Percentiles rank a stretch among this genome's conserved stretches.
These are phyloP conservation scores for Solanum rostratum DNA, from an alignment of 257 asterid genomes.

Conservation along the genomic window DNA sequence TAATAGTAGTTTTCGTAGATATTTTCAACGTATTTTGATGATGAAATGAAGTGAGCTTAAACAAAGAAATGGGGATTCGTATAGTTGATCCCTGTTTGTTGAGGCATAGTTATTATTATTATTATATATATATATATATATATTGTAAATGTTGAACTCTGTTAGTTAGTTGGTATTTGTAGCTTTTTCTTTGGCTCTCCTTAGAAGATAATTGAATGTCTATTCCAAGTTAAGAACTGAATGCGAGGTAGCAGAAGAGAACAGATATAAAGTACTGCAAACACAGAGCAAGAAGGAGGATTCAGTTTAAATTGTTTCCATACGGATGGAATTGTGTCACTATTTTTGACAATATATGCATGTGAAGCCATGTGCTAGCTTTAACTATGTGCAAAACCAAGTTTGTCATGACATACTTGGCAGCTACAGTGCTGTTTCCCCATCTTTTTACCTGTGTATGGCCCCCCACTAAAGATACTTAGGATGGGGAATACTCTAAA, in stretches of 20 bases:
- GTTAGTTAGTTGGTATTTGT: no score
- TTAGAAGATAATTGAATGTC: not conserved
- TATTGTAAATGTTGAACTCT: no score
- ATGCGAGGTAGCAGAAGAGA: not conserved
- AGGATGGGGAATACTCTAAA: not conserved
- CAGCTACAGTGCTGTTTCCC: not conserved
- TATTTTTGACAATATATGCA: slow-evolving; percentile 7
- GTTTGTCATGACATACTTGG: slow-evolving; percentile 13
- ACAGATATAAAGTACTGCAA: not conserved
- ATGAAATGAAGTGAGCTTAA: not conserved
- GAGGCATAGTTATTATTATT: no score
- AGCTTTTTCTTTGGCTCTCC: not conserved
- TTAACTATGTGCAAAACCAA: slow-evolving; percentile 1
- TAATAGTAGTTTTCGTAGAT: no score
- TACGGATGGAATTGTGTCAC: not conserved
- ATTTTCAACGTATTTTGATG: no score
- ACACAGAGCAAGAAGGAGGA: not conserved
- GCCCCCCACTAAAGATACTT: slow-evolving; percentile 1
- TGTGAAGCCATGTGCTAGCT: slow-evolving; percentile 22
- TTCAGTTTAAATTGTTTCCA: not conserved
- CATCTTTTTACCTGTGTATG: not conserved
- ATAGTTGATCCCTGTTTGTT: not conserved
- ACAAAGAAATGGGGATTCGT: no score
- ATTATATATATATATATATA: no score
- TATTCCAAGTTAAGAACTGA: not conserved